Conservation (phyloP, 768 basidiomycete species). For the Cyclocybe cylindracea region DNA sequence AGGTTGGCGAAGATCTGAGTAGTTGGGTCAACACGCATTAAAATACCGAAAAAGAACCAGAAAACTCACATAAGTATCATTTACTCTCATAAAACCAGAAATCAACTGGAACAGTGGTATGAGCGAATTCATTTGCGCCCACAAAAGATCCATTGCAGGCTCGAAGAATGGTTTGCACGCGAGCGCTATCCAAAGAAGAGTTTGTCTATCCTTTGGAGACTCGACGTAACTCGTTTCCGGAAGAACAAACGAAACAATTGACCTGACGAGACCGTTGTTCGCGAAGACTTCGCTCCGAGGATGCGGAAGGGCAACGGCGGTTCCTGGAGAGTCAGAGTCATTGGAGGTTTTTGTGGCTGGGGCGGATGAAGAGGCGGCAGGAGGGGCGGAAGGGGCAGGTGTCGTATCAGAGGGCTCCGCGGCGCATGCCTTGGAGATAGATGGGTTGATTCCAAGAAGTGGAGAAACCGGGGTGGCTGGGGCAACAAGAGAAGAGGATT, state of each 20-base stretch:
- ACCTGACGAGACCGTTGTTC: not conserved
- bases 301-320: too few species aligned
- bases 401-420: too few species aligned
- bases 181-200: not conserved
- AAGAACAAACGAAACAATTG: not conserved
- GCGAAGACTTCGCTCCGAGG: too few species aligned
- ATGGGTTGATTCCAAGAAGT: too few species aligned
- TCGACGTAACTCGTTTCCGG: not conserved
- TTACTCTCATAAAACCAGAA: not conserved
- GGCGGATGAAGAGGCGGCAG: too few species aligned
- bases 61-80: constrained; percentile 1
- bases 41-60: not conserved
- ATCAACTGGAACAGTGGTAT: constrained; percentile 4
- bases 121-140: constrained; percentile 2
- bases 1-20: not conserved
- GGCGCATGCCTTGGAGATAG: too few species aligned
- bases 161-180: constrained; percentile 9
- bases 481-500: too few species aligned
- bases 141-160: constrained; percentile 8
- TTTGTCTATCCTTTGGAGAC: not conserved
- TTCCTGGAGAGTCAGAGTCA: too few species aligned
- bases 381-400: too few species aligned
- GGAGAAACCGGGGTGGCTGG: too few species aligned
- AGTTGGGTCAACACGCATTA: not conserved
- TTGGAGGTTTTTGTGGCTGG: too few species aligned